These are phyloP conservation scores for Alnus rubra DNA, from an alignment of 306 rosid genomes.

Conservation along the genomic window DNA sequence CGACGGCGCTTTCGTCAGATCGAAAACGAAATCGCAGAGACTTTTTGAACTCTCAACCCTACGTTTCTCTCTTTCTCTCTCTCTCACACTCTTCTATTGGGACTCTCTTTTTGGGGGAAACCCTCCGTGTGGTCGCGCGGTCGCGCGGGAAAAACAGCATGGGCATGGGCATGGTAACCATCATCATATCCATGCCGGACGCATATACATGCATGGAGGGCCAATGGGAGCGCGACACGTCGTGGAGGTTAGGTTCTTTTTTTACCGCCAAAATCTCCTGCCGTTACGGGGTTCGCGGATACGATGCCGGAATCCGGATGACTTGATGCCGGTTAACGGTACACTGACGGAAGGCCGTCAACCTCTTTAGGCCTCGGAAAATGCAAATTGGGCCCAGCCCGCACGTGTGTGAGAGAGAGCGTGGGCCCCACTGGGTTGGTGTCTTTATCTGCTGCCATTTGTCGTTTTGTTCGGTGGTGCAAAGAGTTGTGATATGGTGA, in stretches of 20 bases:
- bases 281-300: slow-evolving; percentile 38
- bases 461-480: neutral
- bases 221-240: slow-evolving; percentile 25
- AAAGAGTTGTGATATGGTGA: neutral
- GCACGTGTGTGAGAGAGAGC: neutral
- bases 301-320: neutral
- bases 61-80: slow-evolving; percentile 21
- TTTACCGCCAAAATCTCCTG: slow-evolving; percentile 59
- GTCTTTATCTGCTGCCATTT: neutral
- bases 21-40: neutral
- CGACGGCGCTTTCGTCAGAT: slow-evolving; percentile 5
- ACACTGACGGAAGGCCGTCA: neutral
- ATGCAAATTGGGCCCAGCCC: neutral
- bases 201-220: slow-evolving; percentile 20
- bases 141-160: slow-evolving; percentile 59
- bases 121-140: slow-evolving; percentile 3
- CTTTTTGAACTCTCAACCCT: slow-evolving; percentile 26
- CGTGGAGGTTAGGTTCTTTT: neutral
- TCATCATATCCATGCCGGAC: slow-evolving; percentile 10
- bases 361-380: neutral
- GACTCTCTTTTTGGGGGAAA: slow-evolving; percentile 18
- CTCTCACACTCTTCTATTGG: slow-evolving; percentile 4
- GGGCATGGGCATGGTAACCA: neutral
- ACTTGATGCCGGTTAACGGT: slow-evolving; percentile 18
- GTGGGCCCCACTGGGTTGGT: neutral